phyloP scores from a whole-genome alignment of 768 basidiomycete genomes.

The Tricholoma sp. region DNA sequence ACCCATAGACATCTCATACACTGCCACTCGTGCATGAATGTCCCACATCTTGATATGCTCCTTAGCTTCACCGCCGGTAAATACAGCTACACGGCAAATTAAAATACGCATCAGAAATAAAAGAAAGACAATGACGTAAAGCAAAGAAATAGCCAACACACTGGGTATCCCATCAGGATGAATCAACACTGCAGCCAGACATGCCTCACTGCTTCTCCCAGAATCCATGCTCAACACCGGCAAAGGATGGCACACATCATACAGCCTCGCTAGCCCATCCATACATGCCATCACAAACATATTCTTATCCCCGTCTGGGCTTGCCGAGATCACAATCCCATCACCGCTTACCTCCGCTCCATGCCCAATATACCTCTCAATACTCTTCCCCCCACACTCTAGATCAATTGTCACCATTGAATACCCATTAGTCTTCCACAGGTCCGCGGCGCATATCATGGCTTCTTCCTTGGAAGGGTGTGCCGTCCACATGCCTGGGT shows the following conservation, averaged over 20 bases:
- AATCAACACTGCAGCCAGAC: slow-evolving; percentile 21
- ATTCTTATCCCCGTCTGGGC: slow-evolving; percentile 23
- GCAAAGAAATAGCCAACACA: slow-evolving; percentile 10
- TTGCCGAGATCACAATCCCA: neutral
- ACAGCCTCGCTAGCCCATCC: slow-evolving; percentile 36
- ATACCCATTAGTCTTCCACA: neutral
- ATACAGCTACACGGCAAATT: slow-evolving; percentile 18
- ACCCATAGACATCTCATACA: slow-evolving; percentile 41
- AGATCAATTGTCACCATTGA: slow-evolving; percentile 5
- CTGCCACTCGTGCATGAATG: slow-evolving; percentile 25
- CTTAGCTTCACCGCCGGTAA: slow-evolving; percentile 23
- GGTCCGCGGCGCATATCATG: slow-evolving; percentile 3
- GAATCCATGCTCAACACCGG: slow-evolving; percentile 31
- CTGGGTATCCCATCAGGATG: slow-evolving; percentile 36
- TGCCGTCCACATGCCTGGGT: neutral
- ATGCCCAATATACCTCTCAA: slow-evolving; percentile 29
- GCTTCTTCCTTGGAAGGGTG: slow-evolving; percentile 1
- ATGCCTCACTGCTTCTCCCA: slow-evolving; percentile 11
- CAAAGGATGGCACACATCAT: slow-evolving; percentile 30
- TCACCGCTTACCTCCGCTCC: slow-evolving; percentile 26
- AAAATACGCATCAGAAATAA: neutral
- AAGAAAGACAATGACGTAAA: neutral
- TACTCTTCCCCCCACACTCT: slow-evolving; percentile 4
- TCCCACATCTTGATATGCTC: slow-evolving; percentile 41
- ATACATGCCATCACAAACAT: slow-evolving; percentile 29